These are phyloP conservation scores for Colletotrichum noveboracense DNA, from an alignment of 2,329 filamentous ascomycete species.

Conservation along the genomic window DNA sequence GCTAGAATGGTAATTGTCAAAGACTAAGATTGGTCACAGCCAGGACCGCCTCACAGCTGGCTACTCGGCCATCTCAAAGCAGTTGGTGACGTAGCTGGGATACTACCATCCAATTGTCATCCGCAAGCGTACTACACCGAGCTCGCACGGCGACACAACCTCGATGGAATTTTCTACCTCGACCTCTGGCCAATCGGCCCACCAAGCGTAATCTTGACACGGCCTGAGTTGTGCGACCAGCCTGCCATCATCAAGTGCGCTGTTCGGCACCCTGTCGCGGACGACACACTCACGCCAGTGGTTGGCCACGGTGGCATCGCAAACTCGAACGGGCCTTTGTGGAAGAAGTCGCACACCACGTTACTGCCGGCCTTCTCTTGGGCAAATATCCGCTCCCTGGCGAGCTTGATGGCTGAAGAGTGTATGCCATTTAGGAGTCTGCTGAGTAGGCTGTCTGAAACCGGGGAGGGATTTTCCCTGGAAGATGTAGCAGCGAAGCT, in stretches of 20 bases:
- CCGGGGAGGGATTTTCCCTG: accelerated
- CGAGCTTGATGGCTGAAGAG: neutral
- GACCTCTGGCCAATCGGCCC: neutral
- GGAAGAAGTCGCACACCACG: neutral
- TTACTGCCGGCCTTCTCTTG: neutral
- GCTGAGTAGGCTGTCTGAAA: neutral
- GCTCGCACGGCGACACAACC: neutral
- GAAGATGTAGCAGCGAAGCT: neutral
- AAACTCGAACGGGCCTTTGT: neutral
- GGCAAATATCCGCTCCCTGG: neutral
- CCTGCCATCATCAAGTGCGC: neutral
- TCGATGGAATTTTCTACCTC: neutral
- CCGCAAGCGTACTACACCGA: neutral
- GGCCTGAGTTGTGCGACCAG: neutral
- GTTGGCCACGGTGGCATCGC: neutral
- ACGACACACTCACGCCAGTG: neutral
- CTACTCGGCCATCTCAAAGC: neutral
- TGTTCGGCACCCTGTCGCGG: neutral
- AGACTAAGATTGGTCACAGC: neutral
- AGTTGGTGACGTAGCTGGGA: neutral
- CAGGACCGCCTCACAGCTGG: neutral
- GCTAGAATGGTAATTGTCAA: accelerated
- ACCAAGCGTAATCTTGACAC: neutral
- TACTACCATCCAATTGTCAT: neutral
- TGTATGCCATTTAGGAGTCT: neutral